A percentile compares a stretch with the other conserved stretches of the same genome.
These are phyloP conservation scores for Protomyces inouyei DNA, from an alignment of 1,139 yeast genomes.

Conservation along the genomic window DNA sequence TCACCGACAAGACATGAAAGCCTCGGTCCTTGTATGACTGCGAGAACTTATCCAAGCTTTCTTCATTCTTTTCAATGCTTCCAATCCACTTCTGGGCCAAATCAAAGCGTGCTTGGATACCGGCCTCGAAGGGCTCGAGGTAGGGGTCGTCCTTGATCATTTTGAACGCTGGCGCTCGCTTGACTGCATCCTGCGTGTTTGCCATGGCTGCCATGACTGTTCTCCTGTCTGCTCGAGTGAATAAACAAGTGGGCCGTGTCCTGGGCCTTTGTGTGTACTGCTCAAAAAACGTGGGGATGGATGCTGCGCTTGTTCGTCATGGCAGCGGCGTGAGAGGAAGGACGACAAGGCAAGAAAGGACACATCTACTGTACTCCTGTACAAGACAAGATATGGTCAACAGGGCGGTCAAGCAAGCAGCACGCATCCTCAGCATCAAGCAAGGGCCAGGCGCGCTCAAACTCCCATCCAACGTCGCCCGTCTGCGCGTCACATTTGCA, in stretches of 20 bases:
- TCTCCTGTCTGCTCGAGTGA: no score
- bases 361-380: background rate
- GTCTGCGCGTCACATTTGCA: conserved; percentile 8
- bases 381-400: conserved; percentile 1
- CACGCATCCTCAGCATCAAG: background rate
- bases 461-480: conserved; percentile 2
- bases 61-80: conserved; percentile 47
- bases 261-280: no score
- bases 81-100: conserved; percentile 56
- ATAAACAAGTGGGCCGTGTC: no score
- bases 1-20: conserved; percentile 52
- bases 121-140: conserved; percentile 72
- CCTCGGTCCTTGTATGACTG: conserved; percentile 67
- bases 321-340: background rate
- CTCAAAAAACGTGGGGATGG: background rate
- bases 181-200: background rate
- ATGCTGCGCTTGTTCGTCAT: background rate
- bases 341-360: background rate
- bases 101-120: conserved; percentile 51
- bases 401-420: conserved; percentile 14
- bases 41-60: conserved; percentile 51
- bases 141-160: conserved; percentile 58
- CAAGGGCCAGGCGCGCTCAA: conserved; percentile 5
- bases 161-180: conserved; percentile 44
- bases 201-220: no score